These are phyloP conservation scores for Phytophthora citricola DNA, from an alignment of 352 stramenopile genomes.

Conservation along the genomic window DNA sequence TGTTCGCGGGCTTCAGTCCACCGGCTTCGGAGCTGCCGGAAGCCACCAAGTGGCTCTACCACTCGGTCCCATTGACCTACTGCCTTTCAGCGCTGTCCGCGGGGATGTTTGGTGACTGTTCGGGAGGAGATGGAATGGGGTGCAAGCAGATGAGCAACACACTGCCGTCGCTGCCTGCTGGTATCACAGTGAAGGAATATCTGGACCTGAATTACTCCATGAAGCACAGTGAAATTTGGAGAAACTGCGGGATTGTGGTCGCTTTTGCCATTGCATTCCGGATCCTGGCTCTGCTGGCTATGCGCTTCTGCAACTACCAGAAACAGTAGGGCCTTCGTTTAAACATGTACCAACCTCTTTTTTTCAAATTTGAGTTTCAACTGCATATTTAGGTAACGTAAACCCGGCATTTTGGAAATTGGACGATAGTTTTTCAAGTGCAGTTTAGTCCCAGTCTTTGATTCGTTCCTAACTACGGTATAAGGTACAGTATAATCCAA, in stretches of 20 bases:
- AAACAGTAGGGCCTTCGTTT: too few relatives aligned
- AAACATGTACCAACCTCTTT: too few relatives aligned
- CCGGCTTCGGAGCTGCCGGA: slow-evolving; percentile 29
- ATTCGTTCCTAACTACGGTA: too few relatives aligned
- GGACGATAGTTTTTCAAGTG: too few relatives aligned
- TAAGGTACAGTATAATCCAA: too few relatives aligned
- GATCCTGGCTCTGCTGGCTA: too few relatives aligned
- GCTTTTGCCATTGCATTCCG: too few relatives aligned
- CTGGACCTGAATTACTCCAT: slow-evolving; percentile 17
- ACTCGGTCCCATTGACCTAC: slow-evolving; percentile 27
- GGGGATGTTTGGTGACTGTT: slow-evolving; percentile 40
- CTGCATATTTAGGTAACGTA: too few relatives aligned
- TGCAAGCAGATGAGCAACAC: slow-evolving; percentile 19
- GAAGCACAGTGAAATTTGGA: slow-evolving; percentile 16
- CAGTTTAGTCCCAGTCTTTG: too few relatives aligned
- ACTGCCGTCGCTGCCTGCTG: slow-evolving; percentile 5
- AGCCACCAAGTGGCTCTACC: not conserved
- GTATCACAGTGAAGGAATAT: slow-evolving; percentile 21
- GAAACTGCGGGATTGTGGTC: slow-evolving; percentile 7
- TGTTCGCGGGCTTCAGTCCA: slow-evolving; percentile 46
- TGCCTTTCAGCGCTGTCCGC: slow-evolving; percentile 22
- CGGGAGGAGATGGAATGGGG: slow-evolving; percentile 1
- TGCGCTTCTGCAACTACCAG: too few relatives aligned
- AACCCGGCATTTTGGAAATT: too few relatives aligned
- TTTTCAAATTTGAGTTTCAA: too few relatives aligned